Conservation (phyloP, 768 basidiomycete species). For the Tulasnella sp. region DNA sequence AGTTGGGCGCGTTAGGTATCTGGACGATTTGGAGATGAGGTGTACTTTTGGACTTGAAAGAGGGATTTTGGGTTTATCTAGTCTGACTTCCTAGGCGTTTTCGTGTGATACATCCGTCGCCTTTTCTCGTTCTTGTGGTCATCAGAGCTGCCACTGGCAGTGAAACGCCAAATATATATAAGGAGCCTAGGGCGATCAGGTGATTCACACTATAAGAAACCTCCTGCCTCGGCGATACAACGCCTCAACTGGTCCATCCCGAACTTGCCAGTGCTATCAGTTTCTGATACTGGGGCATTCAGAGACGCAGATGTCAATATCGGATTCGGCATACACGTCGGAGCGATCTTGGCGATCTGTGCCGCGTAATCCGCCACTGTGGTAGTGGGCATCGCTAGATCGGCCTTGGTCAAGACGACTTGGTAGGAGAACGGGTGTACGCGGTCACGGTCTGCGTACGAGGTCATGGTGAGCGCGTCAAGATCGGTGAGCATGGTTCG, state of each 20-base stretch:
- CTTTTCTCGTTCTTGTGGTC: too few relatives aligned
- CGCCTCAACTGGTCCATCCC: background rate
- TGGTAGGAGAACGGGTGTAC: constrained; percentile 1
- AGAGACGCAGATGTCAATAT: constrained; percentile 1
- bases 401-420: constrained; percentile 2
- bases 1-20: too few relatives aligned
- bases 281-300: background rate
- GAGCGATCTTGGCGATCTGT: background rate
- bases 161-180: too few relatives aligned
- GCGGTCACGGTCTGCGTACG: background rate
- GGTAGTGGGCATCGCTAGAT: background rate
- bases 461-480: background rate
- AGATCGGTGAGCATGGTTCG: background rate
- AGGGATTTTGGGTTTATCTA: too few relatives aligned
- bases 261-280: background rate
- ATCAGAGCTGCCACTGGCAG: too few relatives aligned
- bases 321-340: constrained; percentile 1
- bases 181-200: too few relatives aligned
- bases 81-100: too few relatives aligned
- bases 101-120: too few relatives aligned
- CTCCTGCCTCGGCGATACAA: background rate
- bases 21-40: too few relatives aligned
- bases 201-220: background rate
- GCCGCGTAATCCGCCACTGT: background rate
- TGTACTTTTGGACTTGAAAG: too few relatives aligned